Percentiles rank a stretch among this genome's conserved stretches.
phyloP scores from a whole-genome alignment of 805 yeast species.

The Yueomyces sp. region DNA sequence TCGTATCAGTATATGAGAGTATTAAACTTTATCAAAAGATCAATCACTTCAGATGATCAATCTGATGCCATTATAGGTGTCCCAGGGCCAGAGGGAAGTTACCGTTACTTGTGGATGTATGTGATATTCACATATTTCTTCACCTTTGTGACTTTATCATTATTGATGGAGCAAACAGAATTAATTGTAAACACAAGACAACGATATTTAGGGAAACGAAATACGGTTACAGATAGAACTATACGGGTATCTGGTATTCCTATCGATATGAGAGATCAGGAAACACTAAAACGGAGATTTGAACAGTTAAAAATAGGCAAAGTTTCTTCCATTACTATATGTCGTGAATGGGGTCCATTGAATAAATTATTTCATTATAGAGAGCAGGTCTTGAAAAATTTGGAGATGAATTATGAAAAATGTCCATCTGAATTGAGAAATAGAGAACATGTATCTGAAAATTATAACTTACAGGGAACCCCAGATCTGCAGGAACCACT shows the following conservation, averaged over 20 bases:
- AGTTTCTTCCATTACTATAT: constrained; percentile 64
- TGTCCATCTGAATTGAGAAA: constrained; percentile 18
- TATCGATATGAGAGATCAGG: constrained; percentile 57
- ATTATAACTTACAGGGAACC: background rate
- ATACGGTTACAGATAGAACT: constrained; percentile 84
- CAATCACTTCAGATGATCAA: constrained; percentile 4
- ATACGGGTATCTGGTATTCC: constrained; percentile 84
- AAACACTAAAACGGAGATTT: constrained; percentile 58
- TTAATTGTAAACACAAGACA: constrained; percentile 71
- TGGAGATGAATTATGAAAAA: constrained; percentile 40
- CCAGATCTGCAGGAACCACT: background rate
- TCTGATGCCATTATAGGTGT: constrained; percentile 15
- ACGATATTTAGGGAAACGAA: constrained; percentile 68
- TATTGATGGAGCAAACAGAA: constrained; percentile 55
- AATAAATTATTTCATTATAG: constrained; percentile 55
- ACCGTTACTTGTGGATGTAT: constrained; percentile 65
- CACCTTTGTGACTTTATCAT: constrained; percentile 49
- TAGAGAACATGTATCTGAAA: constrained; percentile 7
- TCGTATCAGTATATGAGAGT: background rate
- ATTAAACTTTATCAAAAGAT: constrained; percentile 2
- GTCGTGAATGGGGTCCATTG: constrained; percentile 74
- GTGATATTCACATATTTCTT: constrained; percentile 78
- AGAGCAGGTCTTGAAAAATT: constrained; percentile 33
- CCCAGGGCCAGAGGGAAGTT: constrained; percentile 29
- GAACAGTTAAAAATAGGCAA: constrained; percentile 70